Evolutionary conservation across 441 rosid genomes (phyloP).

Genomic region (Bocquillonia castaneifolia): DNA sequence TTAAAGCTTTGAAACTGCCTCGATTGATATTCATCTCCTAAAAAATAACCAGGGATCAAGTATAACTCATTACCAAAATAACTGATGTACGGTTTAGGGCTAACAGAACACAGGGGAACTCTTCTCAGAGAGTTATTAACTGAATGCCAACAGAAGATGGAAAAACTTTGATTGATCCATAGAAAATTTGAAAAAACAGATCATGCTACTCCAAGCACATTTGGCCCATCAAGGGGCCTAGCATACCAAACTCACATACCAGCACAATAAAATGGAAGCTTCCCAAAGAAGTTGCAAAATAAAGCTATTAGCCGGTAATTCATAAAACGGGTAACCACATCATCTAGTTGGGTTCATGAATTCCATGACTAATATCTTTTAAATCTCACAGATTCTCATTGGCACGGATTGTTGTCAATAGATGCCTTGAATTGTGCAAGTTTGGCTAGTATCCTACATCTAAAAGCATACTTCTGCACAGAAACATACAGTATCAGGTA

Average conservation of each 20-base stretch:
- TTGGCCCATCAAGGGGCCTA: background rate
- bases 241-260: background rate
- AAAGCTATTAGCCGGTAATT: background rate
- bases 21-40: background rate
- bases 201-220: background rate
- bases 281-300: background rate
- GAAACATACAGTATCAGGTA: background rate
- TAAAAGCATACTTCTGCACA: background rate
- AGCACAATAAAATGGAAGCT: background rate
- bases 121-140: background rate
- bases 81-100: background rate
- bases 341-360: background rate
- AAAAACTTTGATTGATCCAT: background rate
- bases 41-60: background rate
- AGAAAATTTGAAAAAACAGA: background rate
- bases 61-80: background rate
- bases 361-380: background rate
- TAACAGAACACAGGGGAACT: background rate
- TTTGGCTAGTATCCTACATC: constrained; percentile 1
- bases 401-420: background rate
- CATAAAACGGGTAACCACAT: background rate
- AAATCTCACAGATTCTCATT: background rate
- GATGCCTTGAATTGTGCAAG: background rate
- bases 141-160: background rate
- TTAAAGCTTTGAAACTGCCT: background rate